A percentile compares a stretch with the other conserved stretches of the same genome.
phyloP scores from a whole-genome alignment of 202 grass and related monocot genomes.

The Schoenoplectus tabernaemontani region DNA sequence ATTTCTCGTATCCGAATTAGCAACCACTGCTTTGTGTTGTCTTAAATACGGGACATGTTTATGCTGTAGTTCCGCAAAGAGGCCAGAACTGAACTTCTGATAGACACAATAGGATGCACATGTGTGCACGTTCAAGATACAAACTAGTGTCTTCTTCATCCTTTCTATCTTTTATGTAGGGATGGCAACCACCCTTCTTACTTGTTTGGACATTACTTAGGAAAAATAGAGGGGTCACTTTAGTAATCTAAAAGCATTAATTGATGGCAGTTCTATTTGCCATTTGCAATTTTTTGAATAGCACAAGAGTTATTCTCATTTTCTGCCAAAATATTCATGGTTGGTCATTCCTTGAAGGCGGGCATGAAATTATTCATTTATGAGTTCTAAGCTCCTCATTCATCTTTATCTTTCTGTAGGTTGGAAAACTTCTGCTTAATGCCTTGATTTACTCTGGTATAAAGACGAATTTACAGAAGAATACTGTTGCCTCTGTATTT shows the following conservation, averaged over 20 bases:
- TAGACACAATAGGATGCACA: not conserved
- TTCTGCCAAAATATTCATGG: not conserved
- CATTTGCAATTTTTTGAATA: not conserved
- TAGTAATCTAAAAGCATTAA: not conserved
- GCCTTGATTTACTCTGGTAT: constrained; percentile 88
- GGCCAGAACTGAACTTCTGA: not conserved
- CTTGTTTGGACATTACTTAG: not conserved
- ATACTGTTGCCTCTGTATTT: constrained; percentile 82
- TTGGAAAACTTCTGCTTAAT: constrained; percentile 86
- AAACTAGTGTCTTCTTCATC: not conserved
- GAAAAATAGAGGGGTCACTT: not conserved
- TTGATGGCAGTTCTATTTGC: not conserved
- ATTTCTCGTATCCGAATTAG: not conserved
- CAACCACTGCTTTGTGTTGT: not conserved
- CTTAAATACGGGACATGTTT: not conserved
- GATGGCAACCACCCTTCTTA: not conserved
- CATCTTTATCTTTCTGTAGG: constrained; percentile 35
- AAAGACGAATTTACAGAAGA: constrained; percentile 92
- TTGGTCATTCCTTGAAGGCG: not conserved
- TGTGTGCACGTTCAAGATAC: not conserved
- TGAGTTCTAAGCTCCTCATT: constrained; percentile 3
- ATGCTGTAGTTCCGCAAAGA: not conserved
- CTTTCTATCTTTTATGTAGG: not conserved
- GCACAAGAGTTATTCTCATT: not conserved
- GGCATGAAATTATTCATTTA: constrained; percentile 19